Percentiles rank a stretch among this genome's conserved stretches.
Evolutionary conservation across 2,329 filamentous ascomycete genomes (phyloP).

Genomic region (Calonectria leucothoes): DNA sequence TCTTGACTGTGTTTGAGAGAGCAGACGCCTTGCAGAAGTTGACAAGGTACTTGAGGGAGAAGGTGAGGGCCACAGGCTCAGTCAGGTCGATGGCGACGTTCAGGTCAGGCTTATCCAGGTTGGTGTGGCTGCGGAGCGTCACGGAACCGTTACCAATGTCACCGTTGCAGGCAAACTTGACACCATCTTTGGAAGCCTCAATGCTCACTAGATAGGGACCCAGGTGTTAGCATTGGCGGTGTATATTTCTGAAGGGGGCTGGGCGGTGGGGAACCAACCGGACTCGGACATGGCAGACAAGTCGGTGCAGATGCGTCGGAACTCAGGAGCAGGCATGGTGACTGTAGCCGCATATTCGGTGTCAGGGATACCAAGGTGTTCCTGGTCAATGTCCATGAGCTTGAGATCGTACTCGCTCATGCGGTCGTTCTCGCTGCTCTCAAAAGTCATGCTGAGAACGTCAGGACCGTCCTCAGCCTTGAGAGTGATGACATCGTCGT

Average conservation of each 20-base stretch:
- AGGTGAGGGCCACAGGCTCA: slow-evolving; percentile 93
- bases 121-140: slow-evolving; percentile 87
- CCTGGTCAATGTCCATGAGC: slow-evolving; percentile 99
- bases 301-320: slow-evolving; percentile 95
- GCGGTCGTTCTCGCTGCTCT: slow-evolving; percentile 87
- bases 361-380: slow-evolving; percentile 97
- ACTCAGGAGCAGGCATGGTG: slow-evolving; percentile 87
- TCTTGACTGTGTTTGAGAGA: slow-evolving; percentile 84
- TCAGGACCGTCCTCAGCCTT: slow-evolving; percentile 98
- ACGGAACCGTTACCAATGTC: slow-evolving; percentile 97
- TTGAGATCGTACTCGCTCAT: slow-evolving; percentile 99
- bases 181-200: slow-evolving; percentile 95
- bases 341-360: slow-evolving; percentile 98
- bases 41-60: slow-evolving; percentile 98
- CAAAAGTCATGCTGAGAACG: slow-evolving; percentile 94
- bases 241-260: neutral
- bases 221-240: slow-evolving; percentile 23
- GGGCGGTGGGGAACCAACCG: slow-evolving; percentile 67
- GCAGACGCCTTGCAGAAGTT: slow-evolving; percentile 99
- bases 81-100: slow-evolving; percentile 91
- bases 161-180: slow-evolving; percentile 93
- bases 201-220: slow-evolving; percentile 77
- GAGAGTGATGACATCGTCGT: slow-evolving; percentile 93
- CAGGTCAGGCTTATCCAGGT: slow-evolving; percentile 87
- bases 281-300: slow-evolving; percentile 94